phyloP scores from a whole-genome alignment of 108 stramenopile species.

The Pseudonitzschia multiseries region DNA sequence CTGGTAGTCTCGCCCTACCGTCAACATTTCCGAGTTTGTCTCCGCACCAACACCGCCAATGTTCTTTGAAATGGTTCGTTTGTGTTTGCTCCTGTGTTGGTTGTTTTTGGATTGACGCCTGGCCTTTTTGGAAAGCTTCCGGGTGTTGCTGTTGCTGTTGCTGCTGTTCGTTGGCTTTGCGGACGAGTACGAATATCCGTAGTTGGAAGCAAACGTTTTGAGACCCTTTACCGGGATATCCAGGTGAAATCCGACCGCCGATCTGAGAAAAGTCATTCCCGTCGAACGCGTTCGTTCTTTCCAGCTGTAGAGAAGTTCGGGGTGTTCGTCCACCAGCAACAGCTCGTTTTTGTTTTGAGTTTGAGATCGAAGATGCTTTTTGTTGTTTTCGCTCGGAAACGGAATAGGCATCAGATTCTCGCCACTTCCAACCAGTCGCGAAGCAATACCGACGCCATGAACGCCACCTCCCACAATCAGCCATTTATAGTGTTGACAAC shows the following conservation, averaged over 20 bases:
- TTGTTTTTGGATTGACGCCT: neutral
- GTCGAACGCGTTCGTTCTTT: conserved; percentile 21
- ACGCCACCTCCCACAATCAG: conserved; percentile 24
- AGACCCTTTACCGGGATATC: conserved; percentile 6
- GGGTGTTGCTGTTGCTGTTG: too few relatives aligned
- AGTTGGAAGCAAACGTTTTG: neutral
- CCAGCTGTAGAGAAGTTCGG: conserved; percentile 18
- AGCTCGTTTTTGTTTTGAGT: too few relatives aligned
- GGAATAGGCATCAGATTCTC: too few relatives aligned
- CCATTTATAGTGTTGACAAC: conserved; percentile 2
- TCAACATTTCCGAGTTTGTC: neutral
- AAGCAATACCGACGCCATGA: conserved; percentile 23
- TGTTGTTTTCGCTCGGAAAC: neutral
- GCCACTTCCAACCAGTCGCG: neutral
- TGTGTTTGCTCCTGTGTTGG: neutral
- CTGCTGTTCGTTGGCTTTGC: neutral
- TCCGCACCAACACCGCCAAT: neutral
- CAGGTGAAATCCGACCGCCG: conserved; percentile 22
- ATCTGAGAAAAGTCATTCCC: conserved; percentile 29
- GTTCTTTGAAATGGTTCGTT: neutral
- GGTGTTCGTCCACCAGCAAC: conserved; percentile 24
- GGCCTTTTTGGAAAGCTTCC: neutral
- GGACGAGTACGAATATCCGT: neutral
- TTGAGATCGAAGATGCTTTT: too few relatives aligned
- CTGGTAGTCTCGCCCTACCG: conserved; percentile 9